Conservation (phyloP, 2,329 filamentous ascomycete genomes). For the Cladosporium sp. region DNA sequence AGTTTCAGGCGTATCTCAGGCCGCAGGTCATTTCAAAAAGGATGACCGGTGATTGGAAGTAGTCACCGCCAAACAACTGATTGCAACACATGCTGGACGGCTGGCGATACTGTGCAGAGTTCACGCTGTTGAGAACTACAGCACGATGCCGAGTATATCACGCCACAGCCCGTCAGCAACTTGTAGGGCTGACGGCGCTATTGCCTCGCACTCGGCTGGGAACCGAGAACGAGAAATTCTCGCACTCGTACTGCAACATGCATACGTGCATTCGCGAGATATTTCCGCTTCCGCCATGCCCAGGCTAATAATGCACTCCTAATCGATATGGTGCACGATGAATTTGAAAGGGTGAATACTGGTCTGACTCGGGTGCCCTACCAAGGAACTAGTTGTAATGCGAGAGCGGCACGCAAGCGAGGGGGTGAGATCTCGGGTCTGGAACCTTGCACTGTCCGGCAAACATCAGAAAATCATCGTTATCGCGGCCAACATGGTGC, state of each 20-base stretch:
- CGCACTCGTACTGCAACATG: constrained; percentile 1
- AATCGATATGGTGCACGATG: not conserved
- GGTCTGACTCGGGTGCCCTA: not conserved
- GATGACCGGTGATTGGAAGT: no score
- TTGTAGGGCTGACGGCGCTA: no score
- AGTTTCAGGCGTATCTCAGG: no score
- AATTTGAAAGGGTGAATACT: not conserved
- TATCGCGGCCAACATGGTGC: not conserved
- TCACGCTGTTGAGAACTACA: no score
- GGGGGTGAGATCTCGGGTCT: not conserved
- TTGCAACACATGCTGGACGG: no score
- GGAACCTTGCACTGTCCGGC: not conserved
- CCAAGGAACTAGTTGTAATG: constrained; percentile 1
- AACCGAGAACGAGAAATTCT: not conserved
- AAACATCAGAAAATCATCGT: not conserved
- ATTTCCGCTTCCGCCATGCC: not conserved
- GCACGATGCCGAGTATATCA: no score
- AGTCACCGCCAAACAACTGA: no score
- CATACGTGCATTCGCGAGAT: not conserved
- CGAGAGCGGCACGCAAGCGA: not conserved
- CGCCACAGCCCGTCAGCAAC: no score
- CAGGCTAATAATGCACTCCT: not conserved
- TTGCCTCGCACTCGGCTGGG: no score
- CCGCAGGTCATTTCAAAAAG: no score
- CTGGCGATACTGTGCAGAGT: no score